Evolutionary conservation across 2,329 filamentous ascomycete species (phyloP).

Genomic region (Cyclaneusma minus): DNA sequence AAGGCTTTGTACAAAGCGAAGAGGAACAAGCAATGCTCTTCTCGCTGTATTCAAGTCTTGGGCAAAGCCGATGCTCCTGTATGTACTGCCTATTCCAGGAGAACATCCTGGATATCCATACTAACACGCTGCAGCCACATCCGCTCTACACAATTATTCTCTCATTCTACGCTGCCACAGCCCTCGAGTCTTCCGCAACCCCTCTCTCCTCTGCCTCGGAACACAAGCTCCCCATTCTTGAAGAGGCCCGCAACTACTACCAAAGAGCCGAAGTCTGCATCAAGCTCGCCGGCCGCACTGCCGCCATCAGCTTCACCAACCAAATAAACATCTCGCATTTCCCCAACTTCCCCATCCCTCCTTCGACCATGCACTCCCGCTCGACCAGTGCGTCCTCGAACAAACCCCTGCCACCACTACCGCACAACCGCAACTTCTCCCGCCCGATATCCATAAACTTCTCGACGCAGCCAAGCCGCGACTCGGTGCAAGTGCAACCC

Average conservation of each 20-base stretch:
- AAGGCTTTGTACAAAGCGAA: conserved; percentile 13
- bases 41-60: conserved; percentile 14
- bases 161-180: conserved; percentile 16
- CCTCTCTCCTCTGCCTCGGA: conserved; percentile 11
- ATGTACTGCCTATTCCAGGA: conserved; percentile 7
- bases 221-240: conserved; percentile 15
- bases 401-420: too few species aligned
- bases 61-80: conserved; percentile 15
- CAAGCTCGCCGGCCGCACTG: conserved; percentile 9
- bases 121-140: conserved; percentile 7
- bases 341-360: background rate
- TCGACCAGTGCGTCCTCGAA: background rate
- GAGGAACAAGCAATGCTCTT: conserved; percentile 16
- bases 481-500: too few species aligned
- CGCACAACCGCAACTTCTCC: too few species aligned
- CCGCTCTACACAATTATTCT: conserved; percentile 16
- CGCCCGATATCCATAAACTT: too few species aligned
- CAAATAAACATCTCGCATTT: conserved; percentile 2
- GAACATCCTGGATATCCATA: conserved; percentile 6
- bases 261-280: conserved; percentile 11
- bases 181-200: conserved; percentile 14
- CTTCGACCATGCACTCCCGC: background rate
- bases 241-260: conserved; percentile 13
- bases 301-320: conserved; percentile 1
- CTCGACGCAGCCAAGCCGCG: too few species aligned